phyloP scores from a whole-genome alignment of 2,329 filamentous ascomycete genomes.

The Metarhizium sp. region DNA sequence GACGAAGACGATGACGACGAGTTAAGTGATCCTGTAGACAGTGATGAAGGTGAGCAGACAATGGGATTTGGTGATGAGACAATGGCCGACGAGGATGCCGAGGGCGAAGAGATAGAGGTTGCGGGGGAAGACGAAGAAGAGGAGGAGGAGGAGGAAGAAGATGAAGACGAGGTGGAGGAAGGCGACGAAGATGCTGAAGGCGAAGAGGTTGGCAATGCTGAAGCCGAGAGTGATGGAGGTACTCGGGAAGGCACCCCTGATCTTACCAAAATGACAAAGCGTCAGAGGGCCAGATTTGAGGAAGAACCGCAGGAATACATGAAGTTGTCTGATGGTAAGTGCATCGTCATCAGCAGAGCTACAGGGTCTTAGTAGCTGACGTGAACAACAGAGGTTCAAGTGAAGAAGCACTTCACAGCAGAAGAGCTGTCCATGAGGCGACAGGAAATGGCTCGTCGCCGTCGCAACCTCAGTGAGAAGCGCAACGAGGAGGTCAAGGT shows the following conservation, averaged over 20 bases:
- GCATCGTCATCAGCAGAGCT: neutral
- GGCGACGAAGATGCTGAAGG: constrained; percentile 28
- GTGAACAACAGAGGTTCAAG: constrained; percentile 48
- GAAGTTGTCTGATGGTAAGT: constrained; percentile 51
- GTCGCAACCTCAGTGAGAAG: constrained; percentile 55
- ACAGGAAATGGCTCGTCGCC: constrained; percentile 51
- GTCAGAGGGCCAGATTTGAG: constrained; percentile 50
- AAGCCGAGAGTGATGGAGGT: constrained; percentile 33
- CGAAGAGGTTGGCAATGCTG: constrained; percentile 27
- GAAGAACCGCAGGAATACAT: constrained; percentile 45
- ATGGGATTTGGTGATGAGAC: constrained; percentile 34
- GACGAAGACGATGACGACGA: constrained; percentile 43
- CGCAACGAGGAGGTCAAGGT: constrained; percentile 57
- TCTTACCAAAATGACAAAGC: constrained; percentile 50
- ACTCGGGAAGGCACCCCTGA: constrained; percentile 43
- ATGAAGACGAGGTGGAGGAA: constrained; percentile 28
- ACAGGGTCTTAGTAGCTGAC: neutral
- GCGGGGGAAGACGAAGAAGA: constrained; percentile 32
- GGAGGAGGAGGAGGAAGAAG: constrained; percentile 29
- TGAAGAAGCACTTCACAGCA: constrained; percentile 51
- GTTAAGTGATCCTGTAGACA: constrained; percentile 44
- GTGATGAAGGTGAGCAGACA: constrained; percentile 31
- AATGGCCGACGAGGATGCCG: constrained; percentile 37
- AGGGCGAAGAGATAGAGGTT: constrained; percentile 34
- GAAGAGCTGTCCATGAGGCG: constrained; percentile 54